Percentiles rank a stretch among this genome's conserved stretches.
These are phyloP conservation scores for Thraustochytrium sp. DNA, from an alignment of 352 stramenopile genomes.

Conservation along the genomic window DNA sequence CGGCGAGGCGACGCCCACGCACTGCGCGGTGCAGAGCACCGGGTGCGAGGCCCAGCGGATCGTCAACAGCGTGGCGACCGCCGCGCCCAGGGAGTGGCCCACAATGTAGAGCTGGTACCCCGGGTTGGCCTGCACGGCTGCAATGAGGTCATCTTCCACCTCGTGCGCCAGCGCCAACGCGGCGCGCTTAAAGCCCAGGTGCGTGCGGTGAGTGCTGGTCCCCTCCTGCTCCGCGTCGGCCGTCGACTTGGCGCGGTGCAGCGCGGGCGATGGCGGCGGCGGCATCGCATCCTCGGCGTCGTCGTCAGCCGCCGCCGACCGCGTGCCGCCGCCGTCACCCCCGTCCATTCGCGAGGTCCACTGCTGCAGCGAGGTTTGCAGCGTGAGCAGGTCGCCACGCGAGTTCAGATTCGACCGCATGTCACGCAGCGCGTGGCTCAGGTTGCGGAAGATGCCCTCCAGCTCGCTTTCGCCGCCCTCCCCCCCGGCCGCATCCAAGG, in stretches of 20 bases:
- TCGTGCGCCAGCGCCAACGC: not conserved
- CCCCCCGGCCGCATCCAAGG: not conserved
- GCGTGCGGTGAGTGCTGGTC: not conserved
- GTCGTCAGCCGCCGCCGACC: not conserved
- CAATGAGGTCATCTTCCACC: not conserved
- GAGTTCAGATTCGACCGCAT: not conserved
- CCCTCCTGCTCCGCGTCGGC: not conserved
- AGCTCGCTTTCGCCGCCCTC: not conserved
- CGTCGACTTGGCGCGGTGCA: not conserved
- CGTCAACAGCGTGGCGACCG: constrained; percentile 2
- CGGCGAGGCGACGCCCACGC: not conserved
- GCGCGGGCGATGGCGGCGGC: not conserved
- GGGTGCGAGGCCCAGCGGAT: not conserved
- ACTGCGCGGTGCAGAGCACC: not conserved
- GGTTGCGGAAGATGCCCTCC: not conserved
- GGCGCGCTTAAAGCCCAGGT: not conserved
- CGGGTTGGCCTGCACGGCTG: not conserved
- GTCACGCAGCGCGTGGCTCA: not conserved
- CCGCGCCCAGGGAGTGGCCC: constrained; percentile 7
- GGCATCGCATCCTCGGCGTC: not conserved
- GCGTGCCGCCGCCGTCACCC: not conserved
- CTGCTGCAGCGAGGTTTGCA: not conserved
- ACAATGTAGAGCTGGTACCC: constrained; percentile 32
- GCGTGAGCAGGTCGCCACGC: not conserved
- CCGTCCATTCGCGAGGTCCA: not conserved